Percentiles rank a stretch among this genome's conserved stretches.
These are phyloP conservation scores for Setaria viridis DNA, from an alignment of 202 grass and related monocot genomes.

Conservation along the genomic window DNA sequence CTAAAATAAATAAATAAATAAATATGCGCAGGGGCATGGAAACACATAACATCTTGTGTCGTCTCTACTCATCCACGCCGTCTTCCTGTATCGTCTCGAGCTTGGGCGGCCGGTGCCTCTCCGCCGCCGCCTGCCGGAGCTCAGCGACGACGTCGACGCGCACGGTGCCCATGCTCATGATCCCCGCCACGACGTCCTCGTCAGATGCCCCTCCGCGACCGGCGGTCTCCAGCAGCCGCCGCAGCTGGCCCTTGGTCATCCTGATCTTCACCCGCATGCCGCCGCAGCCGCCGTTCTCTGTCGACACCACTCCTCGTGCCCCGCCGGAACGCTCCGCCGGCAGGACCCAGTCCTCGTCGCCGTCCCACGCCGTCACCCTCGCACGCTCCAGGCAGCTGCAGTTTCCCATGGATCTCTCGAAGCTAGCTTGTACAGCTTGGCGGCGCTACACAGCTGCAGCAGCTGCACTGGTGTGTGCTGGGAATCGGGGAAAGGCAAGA, in stretches of 20 bases:
- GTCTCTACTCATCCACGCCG: conserved; percentile 5
- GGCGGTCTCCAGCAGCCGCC: conserved; percentile 28
- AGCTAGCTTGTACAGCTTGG: neutral
- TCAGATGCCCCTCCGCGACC: neutral
- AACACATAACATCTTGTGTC: too few species aligned
- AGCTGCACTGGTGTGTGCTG: neutral
- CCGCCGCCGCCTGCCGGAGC: neutral
- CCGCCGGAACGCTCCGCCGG: neutral
- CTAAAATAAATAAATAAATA: too few species aligned
- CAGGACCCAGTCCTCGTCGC: neutral
- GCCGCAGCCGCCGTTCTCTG: neutral
- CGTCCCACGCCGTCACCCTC: conserved; percentile 31
- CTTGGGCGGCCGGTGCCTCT: conserved; percentile 1
- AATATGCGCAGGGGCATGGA: too few species aligned
- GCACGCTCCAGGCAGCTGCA: conserved; percentile 37
- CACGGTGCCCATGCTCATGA: conserved; percentile 40
- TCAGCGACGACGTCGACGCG: conserved; percentile 20
- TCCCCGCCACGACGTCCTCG: conserved; percentile 40
- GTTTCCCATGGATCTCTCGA: conserved; percentile 22
- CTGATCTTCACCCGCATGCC: conserved; percentile 34
- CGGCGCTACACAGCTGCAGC: neutral
- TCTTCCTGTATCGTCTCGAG: conserved; percentile 41
- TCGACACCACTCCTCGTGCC: neutral
- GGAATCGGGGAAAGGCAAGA: too few species aligned
- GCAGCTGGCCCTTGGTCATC: conserved; percentile 48